These are phyloP conservation scores for Alternaria brassicae DNA, from an alignment of 2,329 filamentous ascomycete genomes.

Conservation along the genomic window DNA sequence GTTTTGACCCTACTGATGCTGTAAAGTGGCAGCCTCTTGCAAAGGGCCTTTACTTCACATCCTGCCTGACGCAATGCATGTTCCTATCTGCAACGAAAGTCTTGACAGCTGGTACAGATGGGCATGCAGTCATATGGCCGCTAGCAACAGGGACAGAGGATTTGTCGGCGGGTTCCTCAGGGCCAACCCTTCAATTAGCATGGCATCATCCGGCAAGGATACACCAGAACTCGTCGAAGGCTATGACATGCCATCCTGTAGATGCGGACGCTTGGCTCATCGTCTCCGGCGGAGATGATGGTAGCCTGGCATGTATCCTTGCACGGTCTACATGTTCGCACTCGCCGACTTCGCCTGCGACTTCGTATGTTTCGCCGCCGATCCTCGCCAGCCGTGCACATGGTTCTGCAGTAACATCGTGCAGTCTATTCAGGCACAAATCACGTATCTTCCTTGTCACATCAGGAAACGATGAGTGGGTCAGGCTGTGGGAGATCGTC, in stretches of 20 bases:
- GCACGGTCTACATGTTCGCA: background rate
- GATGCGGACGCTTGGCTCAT: constrained; percentile 58
- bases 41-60: constrained; percentile 55
- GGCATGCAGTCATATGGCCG: constrained; percentile 71
- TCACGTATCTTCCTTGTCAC: constrained; percentile 39
- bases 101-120: constrained; percentile 82
- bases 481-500: constrained; percentile 56
- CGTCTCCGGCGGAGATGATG: constrained; percentile 87
- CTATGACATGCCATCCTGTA: constrained; percentile 48
- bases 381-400: constrained; percentile 67
- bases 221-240: constrained; percentile 84
- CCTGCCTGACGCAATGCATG: constrained; percentile 72
- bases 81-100: constrained; percentile 53
- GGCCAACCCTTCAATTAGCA: constrained; percentile 34
- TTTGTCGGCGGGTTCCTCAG: background rate
- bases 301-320: constrained; percentile 67
- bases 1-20: constrained; percentile 37
- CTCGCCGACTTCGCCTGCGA: constrained; percentile 24
- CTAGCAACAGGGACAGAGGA: constrained; percentile 32
- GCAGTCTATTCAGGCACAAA: constrained; percentile 51
- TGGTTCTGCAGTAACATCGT: constrained; percentile 71
- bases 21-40: constrained; percentile 47
- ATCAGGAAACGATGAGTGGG: constrained; percentile 57
- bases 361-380: constrained; percentile 27
- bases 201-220: constrained; percentile 50